Base-by-base conservation (phyloP, 2,329 filamentous ascomycete genomes). In the Dactylonectria estremocensis region DNA sequence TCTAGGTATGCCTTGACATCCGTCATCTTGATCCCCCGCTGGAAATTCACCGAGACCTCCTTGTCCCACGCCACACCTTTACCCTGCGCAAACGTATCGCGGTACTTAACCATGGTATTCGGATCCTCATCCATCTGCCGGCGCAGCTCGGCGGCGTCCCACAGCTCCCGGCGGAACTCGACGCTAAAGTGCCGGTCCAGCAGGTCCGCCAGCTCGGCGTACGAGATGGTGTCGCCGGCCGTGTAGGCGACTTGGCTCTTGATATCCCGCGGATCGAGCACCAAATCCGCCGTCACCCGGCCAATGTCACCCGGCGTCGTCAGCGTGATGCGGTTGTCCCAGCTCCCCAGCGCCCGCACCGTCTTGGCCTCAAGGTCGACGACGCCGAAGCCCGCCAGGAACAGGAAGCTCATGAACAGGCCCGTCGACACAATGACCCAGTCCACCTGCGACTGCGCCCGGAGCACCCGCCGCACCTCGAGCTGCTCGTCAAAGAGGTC, bases 381-480 rank as follows among this genome's bases (percentile, higher is more conserved):
- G 5, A 92, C 84, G 0, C 90, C 91, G 79, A 92, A 93, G 2
- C 78, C 85, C 2, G 80, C 75, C 65, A 90, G 84, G 73, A 94
- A 93, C 18, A 94, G 74, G 73, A 93, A 94, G 70, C 87, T 91
- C 81, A 88, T 91, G 73, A 93, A 94, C 68, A 94, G 82, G 0
- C 91, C 92, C 13, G 90, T 91, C n/a, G 88, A 90, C 1, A 93
- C 83, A 64, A 93, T 86, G 4, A 86, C 83, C 92, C 91, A 94
- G 31, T 82, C 80, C 5, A 86, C 87, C 8, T 61, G 49, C 0
- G 69, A 61, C 74, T 91, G 87, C 0, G 70, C 77, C 1, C 88
- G 79, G 7, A 93, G 79, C 20, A 88, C 61, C 20, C 80, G 78
- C 13, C 90, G 79, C 28, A 92, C 90, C 60, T 85, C 83, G 0